Evolutionary conservation across 805 yeast genomes (phyloP), one percentile per base, ranked within the genome.

Genomic region (Wickerhamomyces tratensis): DNA sequence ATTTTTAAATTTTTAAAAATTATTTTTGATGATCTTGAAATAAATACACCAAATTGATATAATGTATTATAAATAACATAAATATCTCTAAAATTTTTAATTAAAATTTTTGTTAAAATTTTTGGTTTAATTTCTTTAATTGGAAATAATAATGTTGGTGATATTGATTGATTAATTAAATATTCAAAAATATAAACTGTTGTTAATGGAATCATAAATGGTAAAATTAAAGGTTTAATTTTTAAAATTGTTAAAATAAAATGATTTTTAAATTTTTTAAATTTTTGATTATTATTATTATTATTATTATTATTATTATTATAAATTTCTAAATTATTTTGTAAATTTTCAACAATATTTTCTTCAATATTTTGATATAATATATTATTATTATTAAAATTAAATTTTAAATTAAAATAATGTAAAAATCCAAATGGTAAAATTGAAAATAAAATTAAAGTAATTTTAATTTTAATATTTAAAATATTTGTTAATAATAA

Each of bases 41-140:
- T 73, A 54, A 91, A 88, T 0, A 91, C 98, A 8, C 98, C 98
- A 5, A 87, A 57, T 59, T 91, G 98, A 53, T 91, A 91, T 5
- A 89, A 60, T 5, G 95, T 82, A 7, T 96, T 94, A 56, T 91
- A 91, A 1, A 87, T 78, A 12, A 91, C 98, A 58, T 91, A 91
- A 5, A 86, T 82, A 53, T 91, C 98, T 48, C 97, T 71, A 58
- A 74, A 86, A 15, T 74, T 64, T 2, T 63, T 54, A 53, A 88
- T 85, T 4, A 95, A 95, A 58, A 82, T 69, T 25, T 74, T 70
- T 1, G 77, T 75, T 5, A 87, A 52, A 0, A 20, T 20, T 20
- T 20, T 20, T 20, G 20, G 20, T 20, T 20, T 20, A 20, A 20
- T 20, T 20, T 20, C 20, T 20, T 20, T 20, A 20, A 20, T 20